phyloP scores from a whole-genome alignment of 805 yeast genomes.

The Saturnispora sekii region DNA sequence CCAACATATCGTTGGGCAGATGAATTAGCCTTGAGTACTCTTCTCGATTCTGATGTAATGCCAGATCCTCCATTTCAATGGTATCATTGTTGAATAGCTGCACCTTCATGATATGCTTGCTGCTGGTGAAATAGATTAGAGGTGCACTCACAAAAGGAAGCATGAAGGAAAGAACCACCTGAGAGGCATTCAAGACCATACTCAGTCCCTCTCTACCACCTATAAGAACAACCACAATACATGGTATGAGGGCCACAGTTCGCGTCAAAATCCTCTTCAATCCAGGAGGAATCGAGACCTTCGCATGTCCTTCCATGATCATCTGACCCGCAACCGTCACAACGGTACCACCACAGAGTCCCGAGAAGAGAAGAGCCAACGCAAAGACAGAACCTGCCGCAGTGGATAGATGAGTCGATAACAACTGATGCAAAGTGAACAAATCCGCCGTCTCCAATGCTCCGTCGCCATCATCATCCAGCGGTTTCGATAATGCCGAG shows the following conservation, averaged over 20 bases:
- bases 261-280: conserved; percentile 71
- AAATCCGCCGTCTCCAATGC: conserved; percentile 73
- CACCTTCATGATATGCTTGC: conserved; percentile 33
- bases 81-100: conserved; percentile 10
- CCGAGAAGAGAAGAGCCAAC: conserved; percentile 76
- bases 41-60: neutral
- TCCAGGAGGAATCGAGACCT: conserved; percentile 77
- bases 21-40: neutral
- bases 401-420: conserved; percentile 61
- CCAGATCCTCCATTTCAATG: conserved; percentile 2
- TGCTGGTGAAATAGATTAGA: conserved; percentile 69
- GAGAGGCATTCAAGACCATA: conserved; percentile 65
- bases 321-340: conserved; percentile 92
- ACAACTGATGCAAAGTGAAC: conserved; percentile 66
- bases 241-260: conserved; percentile 76
- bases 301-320: conserved; percentile 82
- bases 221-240: conserved; percentile 59
- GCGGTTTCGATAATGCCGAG: conserved; percentile 50
- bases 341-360: conserved; percentile 93
- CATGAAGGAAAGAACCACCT: conserved; percentile 71
- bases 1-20: conserved; percentile 1
- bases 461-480: conserved; percentile 37
- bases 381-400: conserved; percentile 89
- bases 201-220: conserved; percentile 80
- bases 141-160: conserved; percentile 88